phyloP scores from a whole-genome alignment of 2,329 filamentous ascomycete species.

The Plectosphaerella plurivora region DNA sequence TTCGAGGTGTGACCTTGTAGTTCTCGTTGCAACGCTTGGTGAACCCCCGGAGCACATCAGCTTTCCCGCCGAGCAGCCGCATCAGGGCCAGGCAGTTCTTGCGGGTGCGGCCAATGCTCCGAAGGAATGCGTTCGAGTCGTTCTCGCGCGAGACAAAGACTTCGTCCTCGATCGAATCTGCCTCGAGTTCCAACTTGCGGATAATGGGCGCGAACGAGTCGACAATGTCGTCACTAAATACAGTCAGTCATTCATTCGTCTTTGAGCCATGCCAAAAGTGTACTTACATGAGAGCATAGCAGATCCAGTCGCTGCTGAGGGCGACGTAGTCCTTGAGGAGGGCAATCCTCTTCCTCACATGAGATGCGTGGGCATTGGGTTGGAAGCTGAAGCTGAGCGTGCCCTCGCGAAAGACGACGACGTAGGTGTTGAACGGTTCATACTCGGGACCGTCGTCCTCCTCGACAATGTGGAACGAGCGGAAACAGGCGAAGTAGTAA shows the following conservation, averaged over 20 bases:
- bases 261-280: neutral
- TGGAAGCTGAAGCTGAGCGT: conserved; percentile 92
- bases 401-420: conserved; percentile 93
- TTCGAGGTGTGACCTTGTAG: conserved; percentile 89
- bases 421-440: conserved; percentile 94
- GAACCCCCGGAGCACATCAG: conserved; percentile 96
- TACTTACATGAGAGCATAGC: conserved; percentile 90
- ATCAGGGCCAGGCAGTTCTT: conserved; percentile 94
- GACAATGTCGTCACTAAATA: conserved; percentile 81
- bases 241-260: neutral
- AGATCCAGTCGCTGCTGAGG: conserved; percentile 96
- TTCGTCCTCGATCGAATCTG: conserved; percentile 90
- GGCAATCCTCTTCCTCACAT: conserved; percentile 87
- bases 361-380: conserved; percentile 79
- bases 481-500: conserved; percentile 98
- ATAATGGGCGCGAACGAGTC: conserved; percentile 93
- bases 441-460: conserved; percentile 80
- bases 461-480: conserved; percentile 78
- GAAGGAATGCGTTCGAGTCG: conserved; percentile 82
- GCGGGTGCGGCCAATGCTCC: conserved; percentile 82
- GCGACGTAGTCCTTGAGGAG: conserved; percentile 92
- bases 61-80: conserved; percentile 90
- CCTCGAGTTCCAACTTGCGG: conserved; percentile 78
- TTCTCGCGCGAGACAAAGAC: conserved; percentile 90
- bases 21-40: conserved; percentile 98